A percentile compares a stretch with the other conserved stretches of the same genome.
Evolutionary conservation across 2,329 filamentous ascomycete genomes (phyloP).

Genomic region (Stachybotrys elegans): DNA sequence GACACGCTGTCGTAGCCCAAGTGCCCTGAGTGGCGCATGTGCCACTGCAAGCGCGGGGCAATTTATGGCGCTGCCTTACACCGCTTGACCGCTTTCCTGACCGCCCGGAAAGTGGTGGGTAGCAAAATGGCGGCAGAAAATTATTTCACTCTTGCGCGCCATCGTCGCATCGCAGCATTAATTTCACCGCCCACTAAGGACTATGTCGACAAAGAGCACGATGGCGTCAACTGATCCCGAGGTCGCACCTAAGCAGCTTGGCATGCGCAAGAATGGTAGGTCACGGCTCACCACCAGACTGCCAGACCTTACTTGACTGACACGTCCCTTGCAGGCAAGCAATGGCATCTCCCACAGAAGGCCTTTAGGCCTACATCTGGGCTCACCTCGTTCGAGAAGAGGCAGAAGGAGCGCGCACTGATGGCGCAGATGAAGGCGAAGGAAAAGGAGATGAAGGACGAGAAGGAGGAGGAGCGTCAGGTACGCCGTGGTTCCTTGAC

Average conservation of each 20-base stretch:
- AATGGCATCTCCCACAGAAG: slow-evolving; percentile 82
- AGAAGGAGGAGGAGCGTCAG: slow-evolving; percentile 85
- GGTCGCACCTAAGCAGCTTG: slow-evolving; percentile 40
- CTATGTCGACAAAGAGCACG: slow-evolving; percentile 34
- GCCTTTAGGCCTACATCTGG: slow-evolving; percentile 80
- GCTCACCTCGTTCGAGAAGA: slow-evolving; percentile 72
- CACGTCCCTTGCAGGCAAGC: slow-evolving; percentile 64
- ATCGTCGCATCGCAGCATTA: too few species aligned
- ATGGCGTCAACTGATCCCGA: slow-evolving; percentile 26
- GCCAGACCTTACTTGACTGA: slow-evolving; percentile 6
- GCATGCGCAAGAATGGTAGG: slow-evolving; percentile 81
- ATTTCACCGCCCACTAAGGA: background rate
- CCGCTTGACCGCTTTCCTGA: background rate
- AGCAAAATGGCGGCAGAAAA: background rate
- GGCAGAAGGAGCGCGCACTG: slow-evolving; percentile 63
- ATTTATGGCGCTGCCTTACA: too few species aligned
- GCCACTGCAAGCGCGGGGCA: too few species aligned
- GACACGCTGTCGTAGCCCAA: too few species aligned
- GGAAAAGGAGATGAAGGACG: slow-evolving; percentile 92
- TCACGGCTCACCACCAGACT: slow-evolving; percentile 3
- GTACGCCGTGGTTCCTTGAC: too few species aligned
- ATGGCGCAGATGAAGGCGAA: slow-evolving; percentile 79
- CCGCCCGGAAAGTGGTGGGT: background rate
- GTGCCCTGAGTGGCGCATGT: too few species aligned
- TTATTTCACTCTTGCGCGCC: too few species aligned